Base-by-base conservation (phyloP, 768 basidiomycete genomes). In the Naganishia randhawae region DNA sequence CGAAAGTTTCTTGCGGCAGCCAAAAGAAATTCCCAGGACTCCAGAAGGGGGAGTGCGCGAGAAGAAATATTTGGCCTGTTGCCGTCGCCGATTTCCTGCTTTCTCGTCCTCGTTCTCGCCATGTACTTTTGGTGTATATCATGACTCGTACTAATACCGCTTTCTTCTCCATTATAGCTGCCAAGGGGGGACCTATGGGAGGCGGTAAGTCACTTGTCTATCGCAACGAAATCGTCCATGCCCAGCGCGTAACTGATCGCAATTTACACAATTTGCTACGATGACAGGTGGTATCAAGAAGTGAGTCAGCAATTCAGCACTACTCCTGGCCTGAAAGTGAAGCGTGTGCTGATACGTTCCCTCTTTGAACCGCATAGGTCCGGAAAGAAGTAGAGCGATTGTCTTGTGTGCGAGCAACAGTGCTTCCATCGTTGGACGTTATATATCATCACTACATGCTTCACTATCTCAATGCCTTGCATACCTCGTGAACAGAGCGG, bases 201-300 rank as follows among this genome's bases (percentile, higher is more conserved):
- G 54, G 54, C 6, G 54, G 54, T 25, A 71, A 72, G 32, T 65
- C 68, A 3, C 53, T n/a, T 69, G 61, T 37, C 70, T 67, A 27
- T n/a, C 54, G 1, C 11, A n/a, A 51, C 5, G 29, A 53, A 10
- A n/a, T n/a, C n/a, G n/a, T n/a, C n/a, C n/a, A n/a, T n/a, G n/a
- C n/a, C n/a, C n/a, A n/a, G 11, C 54, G 31, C 32, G 35, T 55
- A 35, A 19, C 54, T 55, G 33, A 55, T 35, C 7, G 1, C 3
- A 22, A 1, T 32, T 6, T 25, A 13, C 22, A 27, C 13, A 7
- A 27, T 52, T 4, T 54, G 2, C 11, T 54, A 11, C 13, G 14
- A 4, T 32, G 19, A 54, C 19, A 55, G 54, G 54, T 55, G 54
- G 54, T 55, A 55, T 55, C 54, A 55, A 55, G 54, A 55, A 55